These are phyloP conservation scores for Boletus mariae DNA, from an alignment of 1,284 basidiomycete species.

Conservation along the genomic window DNA sequence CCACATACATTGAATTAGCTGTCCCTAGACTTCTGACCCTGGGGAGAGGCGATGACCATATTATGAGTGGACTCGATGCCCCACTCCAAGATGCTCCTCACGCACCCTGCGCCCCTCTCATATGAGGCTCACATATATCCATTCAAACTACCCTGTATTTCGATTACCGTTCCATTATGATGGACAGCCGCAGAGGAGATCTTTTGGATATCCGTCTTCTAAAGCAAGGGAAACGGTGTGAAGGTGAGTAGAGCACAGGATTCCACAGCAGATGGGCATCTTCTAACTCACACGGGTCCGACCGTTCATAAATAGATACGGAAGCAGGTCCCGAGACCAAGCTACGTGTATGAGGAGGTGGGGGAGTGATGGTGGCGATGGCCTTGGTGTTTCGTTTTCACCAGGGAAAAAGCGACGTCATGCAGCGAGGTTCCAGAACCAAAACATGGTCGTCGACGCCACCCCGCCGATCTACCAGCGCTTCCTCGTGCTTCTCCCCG, in stretches of 20 bases:
- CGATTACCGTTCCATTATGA: background rate
- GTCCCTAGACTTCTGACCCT: constrained; percentile 2
- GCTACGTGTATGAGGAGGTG: background rate
- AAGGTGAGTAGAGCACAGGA: background rate
- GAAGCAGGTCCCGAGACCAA: background rate
- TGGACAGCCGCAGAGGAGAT: background rate
- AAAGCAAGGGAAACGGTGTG: background rate
- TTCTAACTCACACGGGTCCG: background rate
- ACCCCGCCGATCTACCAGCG: background rate
- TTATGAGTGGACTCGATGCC: constrained; percentile 1
- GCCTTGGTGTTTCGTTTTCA: background rate
- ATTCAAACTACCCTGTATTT: background rate
- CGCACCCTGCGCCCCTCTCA: background rate
- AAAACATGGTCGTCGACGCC: background rate
- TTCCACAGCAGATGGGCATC: background rate
- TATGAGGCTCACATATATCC: background rate
- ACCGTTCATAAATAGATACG: background rate
- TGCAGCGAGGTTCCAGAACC: background rate
- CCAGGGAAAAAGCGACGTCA: background rate
- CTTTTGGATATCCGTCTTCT: background rate
- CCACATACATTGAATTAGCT: background rate
- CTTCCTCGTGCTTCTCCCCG: background rate
- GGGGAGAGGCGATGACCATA: constrained; percentile 3
- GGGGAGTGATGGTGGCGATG: background rate
- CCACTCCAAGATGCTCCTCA: background rate